A percentile compares a stretch with the other conserved stretches of the same genome.
Evolutionary conservation across 2,329 filamentous ascomycete species (phyloP).

Genomic region (Simplicillium sp.): DNA sequence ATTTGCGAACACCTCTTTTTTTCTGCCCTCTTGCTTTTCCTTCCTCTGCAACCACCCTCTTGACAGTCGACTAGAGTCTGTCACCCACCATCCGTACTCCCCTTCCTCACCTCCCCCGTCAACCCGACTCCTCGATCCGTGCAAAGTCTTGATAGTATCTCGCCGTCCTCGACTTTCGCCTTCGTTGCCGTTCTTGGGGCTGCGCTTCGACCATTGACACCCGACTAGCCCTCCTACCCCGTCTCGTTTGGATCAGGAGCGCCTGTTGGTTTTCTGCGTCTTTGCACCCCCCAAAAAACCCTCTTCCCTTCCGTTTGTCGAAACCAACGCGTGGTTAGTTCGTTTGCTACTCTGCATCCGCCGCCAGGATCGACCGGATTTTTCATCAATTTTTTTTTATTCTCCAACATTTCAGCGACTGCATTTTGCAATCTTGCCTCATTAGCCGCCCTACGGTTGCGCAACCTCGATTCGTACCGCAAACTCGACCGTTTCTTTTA

Average conservation of each 20-base stretch:
- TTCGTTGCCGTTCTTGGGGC: background rate
- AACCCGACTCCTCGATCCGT: too few relatives aligned
- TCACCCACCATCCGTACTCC: background rate
- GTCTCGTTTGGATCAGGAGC: background rate
- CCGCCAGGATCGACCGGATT: background rate
- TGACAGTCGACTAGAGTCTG: background rate
- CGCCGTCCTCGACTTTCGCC: too few relatives aligned
- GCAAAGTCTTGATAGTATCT: too few relatives aligned
- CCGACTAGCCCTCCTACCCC: background rate
- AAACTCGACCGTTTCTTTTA: too few relatives aligned
- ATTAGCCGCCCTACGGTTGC: too few relatives aligned
- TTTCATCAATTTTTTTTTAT: background rate
- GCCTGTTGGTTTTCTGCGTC: background rate
- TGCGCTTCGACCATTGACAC: conserved; percentile 4
- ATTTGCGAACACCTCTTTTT: conserved; percentile 3
- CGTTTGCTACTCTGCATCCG: too few relatives aligned
- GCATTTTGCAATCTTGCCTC: background rate
- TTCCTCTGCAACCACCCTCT: conserved; percentile 1
- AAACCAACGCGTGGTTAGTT: background rate
- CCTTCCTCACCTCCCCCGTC: background rate
- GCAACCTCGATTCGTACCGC: too few relatives aligned
- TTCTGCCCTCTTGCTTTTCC: background rate
- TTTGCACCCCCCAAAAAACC: conserved; percentile 2
- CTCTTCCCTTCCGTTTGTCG: conserved; percentile 1
- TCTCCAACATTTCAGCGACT: background rate